Base-by-base conservation (phyloP, 306 rosid species). In the Cucumis cinereus region DNA sequence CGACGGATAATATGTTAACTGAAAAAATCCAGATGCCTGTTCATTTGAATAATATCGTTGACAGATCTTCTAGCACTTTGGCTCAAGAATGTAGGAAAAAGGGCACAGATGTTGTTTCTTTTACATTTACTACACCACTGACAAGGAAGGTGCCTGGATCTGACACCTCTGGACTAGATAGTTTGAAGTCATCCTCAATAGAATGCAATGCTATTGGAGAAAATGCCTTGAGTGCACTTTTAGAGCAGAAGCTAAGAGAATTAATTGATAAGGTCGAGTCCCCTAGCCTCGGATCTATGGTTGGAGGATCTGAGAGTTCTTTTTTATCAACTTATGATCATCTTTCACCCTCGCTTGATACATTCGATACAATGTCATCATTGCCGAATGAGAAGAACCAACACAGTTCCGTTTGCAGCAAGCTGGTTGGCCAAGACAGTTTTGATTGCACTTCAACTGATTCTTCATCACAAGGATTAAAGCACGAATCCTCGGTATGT, bases 101-200 rank as follows among this genome's bases (percentile, higher is more conserved):
- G 67, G 97, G 90, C 74, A 85, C 85, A 79, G 98, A 93, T 82
- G 92, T 93, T 68, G 92, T 93, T 82, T 93, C 98, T 74, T 93
- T 93, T 84, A 93, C 98, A 78, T 93, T 93, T 83, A 91, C 98
- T 24, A 87, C 98, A 52, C 98, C 98, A 10, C 87, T 93, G 77
- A 67, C 94, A 62, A 84, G 90, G 79, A 83, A 79, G 79, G 81
- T 60, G 69, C 82, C 86, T 35, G 87, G 86, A 80, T 84, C 86
- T 50, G 96, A 87, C 73, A 80, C 81, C 74, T 82, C 90, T 30
- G 77, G 88, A 15, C n/a, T 87, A 64, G 94, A 88, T 23, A 47
- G 81, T 77, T 75, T 87, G 84, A 87, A 75, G 81, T 81, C 77
- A 63, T 77, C 97, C 78, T 88, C 92, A 36, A 60, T 91, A 69